Base-by-base conservation (phyloP, 768 basidiomycete species). In the Boletus insuetus region DNA sequence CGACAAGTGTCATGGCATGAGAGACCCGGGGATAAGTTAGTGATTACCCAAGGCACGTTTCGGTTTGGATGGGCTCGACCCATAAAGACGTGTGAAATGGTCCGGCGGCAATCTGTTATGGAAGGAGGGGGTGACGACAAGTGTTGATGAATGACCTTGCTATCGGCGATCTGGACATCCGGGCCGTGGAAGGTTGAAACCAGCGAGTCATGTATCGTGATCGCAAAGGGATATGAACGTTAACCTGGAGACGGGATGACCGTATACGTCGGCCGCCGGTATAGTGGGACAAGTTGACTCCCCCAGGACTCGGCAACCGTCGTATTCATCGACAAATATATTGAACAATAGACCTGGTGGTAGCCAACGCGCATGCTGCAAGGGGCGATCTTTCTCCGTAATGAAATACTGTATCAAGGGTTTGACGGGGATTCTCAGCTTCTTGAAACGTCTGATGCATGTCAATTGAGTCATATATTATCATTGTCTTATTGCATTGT, bases 341-440 rank as follows among this genome's bases (percentile, higher is more conserved):
- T 49, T 17, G 55, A 58, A 61, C 60, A 62, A 61, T 62, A 20
- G 54, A 17, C 24, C 11, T 11, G 19, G 12, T 26, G 14, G 22
- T 22, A 22, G 34, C 26, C 13, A 48, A 16, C 29, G 35, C 45
- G 24, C 4, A 14, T 37, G 20, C 35, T 26, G 44, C 10, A 49
- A 59, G 32, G 51, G 58, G n/a, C 62, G 44, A 56, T 64, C 58
- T 48, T 42, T n/a, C 51, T 34, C 53, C 58, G 51, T 41, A 34
- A 60, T 60, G 58, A 60, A 42, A 37, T 38, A 20, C 40, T 22
- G 31, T 51, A 48, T 59, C 51, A 37, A 47, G 14, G 41, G 32
- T 20, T 44, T 42, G 51, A 37, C 14, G 41, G 39, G 35, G 50
- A 46, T 53, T 52, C 47, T 29, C 42, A 22, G 22, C 46, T 64